Evolutionary conservation across 1,139 yeast genomes (phyloP), one percentile per base, ranked within the genome.

Genomic region (Zygoascus sp.): DNA sequence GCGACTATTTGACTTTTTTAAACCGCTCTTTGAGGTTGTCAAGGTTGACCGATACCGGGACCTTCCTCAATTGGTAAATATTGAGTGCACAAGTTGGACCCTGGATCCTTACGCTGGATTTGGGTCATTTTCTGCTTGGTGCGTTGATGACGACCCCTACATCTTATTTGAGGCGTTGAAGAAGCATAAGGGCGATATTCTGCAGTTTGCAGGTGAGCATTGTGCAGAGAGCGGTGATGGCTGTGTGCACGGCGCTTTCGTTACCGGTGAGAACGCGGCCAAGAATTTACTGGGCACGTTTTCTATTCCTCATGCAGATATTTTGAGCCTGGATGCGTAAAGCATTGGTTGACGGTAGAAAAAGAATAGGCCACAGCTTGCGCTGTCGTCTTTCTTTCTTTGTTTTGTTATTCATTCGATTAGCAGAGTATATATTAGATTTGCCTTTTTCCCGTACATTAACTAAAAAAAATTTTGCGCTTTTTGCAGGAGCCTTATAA

Each of bases 181-280:
- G 16, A 61, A 64, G 1, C 71, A 83, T 7, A 69, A 88, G 15
- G 82, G 76, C 43, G 56, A 74, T 28, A 70, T 45, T 9, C 45
- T 62, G 8, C 61, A 64, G 38, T 87, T 87, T 67, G 95, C 95
- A 0, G 96, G 96, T 9, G 96, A 87, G 63, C 95, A 85, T 59
- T 79, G 94, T 1, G 75, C 77, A 19, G 66, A 73, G 56, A 87
- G 82, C 50, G 95, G 95, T 5, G 80, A 83, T 30, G 95, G 95
- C 0, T 86, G 95, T 66, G 89, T 82, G 4, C 92, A 87, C 62
- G 96, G 95, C 9, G 96, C 95, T 1, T 87, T 84, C 76, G 67
- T 66, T 42, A 79, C 88, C 57, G 96, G 95, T 1, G 63, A 62
- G 47, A 46, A 45, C 11, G 53, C 58, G 28, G 58, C 58, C 32